phyloP scores from a whole-genome alignment of 768 basidiomycete species.

The Hericium alpestre region DNA sequence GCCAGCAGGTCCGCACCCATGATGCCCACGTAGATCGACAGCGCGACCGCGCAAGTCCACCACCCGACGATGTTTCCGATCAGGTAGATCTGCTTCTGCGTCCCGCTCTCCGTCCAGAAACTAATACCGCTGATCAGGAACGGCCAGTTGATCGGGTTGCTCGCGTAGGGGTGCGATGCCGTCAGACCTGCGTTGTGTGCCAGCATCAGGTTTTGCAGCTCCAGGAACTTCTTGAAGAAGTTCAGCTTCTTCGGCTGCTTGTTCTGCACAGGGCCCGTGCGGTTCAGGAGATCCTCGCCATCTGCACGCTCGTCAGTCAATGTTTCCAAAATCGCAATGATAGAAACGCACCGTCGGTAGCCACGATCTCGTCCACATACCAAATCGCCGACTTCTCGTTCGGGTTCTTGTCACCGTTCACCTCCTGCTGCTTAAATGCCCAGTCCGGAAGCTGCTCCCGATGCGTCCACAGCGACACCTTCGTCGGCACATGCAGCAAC shows the following conservation, averaged over 20 bases:
- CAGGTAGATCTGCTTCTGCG: constrained; percentile 89
- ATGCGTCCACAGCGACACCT: constrained; percentile 93
- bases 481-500: constrained; percentile 80
- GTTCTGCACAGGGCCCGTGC: constrained; percentile 36
- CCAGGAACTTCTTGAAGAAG: constrained; percentile 92
- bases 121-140: constrained; percentile 94
- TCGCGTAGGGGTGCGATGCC: constrained; percentile 95
- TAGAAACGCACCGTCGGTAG: constrained; percentile 50
- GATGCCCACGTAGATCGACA: constrained; percentile 85
- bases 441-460: constrained; percentile 80
- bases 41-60: constrained; percentile 84
- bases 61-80: constrained; percentile 91
- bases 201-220: constrained; percentile 90
- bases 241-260: constrained; percentile 74
- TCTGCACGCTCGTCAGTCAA: constrained; percentile 23
- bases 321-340: constrained; percentile 2
- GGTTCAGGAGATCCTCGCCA: constrained; percentile 44
- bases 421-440: constrained; percentile 95
- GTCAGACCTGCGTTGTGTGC: constrained; percentile 99
- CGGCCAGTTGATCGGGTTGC: constrained; percentile 95
- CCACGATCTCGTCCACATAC: constrained; percentile 78
- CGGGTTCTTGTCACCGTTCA: constrained; percentile 94
- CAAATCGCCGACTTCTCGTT: constrained; percentile 75
- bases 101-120: constrained; percentile 89
- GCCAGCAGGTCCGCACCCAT: constrained; percentile 84